Percentiles rank a stretch among this genome's conserved stretches.
These are phyloP conservation scores for Psidium friedrichsthalianum DNA, from an alignment of 345 rosid genomes.

Conservation along the genomic window DNA sequence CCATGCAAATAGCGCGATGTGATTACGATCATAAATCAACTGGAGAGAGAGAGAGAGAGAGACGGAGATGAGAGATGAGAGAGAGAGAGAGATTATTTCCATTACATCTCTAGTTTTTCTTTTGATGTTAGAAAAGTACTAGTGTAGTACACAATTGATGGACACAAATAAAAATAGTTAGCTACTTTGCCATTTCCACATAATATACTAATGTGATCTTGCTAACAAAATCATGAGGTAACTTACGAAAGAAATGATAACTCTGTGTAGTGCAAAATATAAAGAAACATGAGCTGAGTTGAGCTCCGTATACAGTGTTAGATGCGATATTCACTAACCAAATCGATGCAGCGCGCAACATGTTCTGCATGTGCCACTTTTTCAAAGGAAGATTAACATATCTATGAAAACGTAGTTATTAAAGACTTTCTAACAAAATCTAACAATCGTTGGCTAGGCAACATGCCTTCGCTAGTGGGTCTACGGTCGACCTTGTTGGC, in stretches of 20 bases:
- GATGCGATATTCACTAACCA: background rate
- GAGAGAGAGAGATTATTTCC: background rate
- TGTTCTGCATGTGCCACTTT: background rate
- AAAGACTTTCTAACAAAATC: background rate
- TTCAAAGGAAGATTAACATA: background rate
- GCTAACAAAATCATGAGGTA: background rate
- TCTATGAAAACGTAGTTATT: background rate
- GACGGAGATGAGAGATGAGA: background rate
- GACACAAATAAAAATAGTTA: background rate
- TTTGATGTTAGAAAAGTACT: background rate
- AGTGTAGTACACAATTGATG: background rate
- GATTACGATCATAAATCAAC: background rate
- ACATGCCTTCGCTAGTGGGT: fast-evolving
- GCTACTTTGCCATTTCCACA: background rate
- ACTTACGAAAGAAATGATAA: background rate
- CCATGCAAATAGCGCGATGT: conserved; percentile 67
- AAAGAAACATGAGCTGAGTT: fast-evolving
- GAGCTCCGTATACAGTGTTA: background rate
- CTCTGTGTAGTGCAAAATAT: background rate
- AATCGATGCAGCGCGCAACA: background rate
- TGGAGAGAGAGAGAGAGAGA: background rate
- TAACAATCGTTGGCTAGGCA: no score
- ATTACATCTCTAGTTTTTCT: background rate
- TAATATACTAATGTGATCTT: background rate
- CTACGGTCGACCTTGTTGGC: no score